These are phyloP conservation scores for Globisporangium barbulae DNA, from an alignment of 352 stramenopile species.

Conservation along the genomic window DNA sequence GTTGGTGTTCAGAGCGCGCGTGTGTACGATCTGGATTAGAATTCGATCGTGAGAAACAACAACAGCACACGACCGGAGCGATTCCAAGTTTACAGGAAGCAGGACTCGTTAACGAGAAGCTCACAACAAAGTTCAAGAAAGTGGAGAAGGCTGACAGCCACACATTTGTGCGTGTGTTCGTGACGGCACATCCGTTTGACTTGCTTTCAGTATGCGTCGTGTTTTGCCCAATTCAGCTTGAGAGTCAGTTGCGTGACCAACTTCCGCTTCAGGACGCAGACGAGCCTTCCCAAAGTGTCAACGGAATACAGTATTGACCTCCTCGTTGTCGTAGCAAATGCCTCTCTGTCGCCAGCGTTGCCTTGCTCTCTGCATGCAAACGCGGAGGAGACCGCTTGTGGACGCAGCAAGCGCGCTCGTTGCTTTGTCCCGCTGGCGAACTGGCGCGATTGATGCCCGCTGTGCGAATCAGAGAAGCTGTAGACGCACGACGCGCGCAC, in stretches of 20 bases:
- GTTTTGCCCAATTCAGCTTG: neutral
- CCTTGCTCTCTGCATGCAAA: neutral
- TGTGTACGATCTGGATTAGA: neutral
- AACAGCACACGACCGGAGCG: neutral
- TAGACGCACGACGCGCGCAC: no score
- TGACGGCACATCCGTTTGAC: conserved; percentile 1
- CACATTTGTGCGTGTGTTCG: neutral
- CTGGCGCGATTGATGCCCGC: no score
- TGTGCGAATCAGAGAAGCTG: no score
- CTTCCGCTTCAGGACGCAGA: conserved; percentile 1
- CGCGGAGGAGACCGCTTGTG: neutral
- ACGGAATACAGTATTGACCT: neutral
- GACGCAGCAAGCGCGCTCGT: neutral
- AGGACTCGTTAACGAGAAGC: neutral
- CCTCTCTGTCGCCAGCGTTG: no score
- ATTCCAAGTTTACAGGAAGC: neutral
- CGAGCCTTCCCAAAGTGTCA: neutral
- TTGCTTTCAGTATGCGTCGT: neutral
- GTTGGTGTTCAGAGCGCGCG: neutral
- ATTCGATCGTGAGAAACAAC: neutral
- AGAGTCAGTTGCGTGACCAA: neutral
- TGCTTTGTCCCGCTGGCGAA: no score
- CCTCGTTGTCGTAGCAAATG: neutral
- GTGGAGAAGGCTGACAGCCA: neutral
- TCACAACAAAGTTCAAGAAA: neutral